Percentiles rank a stretch among this genome's conserved stretches.
These are phyloP conservation scores for Canavalia gladiata DNA, from an alignment of 306 rosid genomes.

Conservation along the genomic window DNA sequence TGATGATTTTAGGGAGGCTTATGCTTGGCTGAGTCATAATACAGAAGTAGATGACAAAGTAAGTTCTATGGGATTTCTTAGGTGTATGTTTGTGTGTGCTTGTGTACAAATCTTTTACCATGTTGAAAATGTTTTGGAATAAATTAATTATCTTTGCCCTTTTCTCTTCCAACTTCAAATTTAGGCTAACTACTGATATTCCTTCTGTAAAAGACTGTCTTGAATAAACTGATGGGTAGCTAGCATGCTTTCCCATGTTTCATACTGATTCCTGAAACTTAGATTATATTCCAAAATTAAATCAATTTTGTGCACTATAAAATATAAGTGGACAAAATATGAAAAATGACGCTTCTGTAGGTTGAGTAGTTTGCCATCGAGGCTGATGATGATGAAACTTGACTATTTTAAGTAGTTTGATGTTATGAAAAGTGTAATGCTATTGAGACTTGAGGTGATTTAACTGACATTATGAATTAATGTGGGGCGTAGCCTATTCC, in stretches of 20 bases:
- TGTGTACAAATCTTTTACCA: background rate
- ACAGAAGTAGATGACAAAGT: conserved; percentile 98
- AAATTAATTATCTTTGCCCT: background rate
- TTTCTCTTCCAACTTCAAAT: conserved; percentile 23
- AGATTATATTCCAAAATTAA: background rate
- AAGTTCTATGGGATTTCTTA: conserved; percentile 52
- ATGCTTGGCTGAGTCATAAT: conserved; percentile 98
- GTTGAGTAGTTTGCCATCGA: background rate
- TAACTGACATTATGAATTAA: conserved; percentile 10
- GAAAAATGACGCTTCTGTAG: background rate
- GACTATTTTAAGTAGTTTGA: conserved; percentile 21
- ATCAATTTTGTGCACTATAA: background rate
- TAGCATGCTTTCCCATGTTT: conserved; percentile 20
- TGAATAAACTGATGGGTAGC: conserved; percentile 13
- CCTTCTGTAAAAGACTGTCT: conserved; percentile 22
- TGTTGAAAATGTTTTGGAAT: conserved; percentile 22
- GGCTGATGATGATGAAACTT: conserved; percentile 31
- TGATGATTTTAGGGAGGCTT: conserved; percentile 99
- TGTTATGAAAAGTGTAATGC: conserved; percentile 36
- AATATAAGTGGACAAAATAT: conserved; percentile 16
- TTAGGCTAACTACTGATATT: conserved; percentile 23
- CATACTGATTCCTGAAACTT: conserved; percentile 26
- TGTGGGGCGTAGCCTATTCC: background rate
- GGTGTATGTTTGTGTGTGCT: conserved; percentile 38
- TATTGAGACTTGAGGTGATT: conserved; percentile 24